phyloP scores from a whole-genome alignment of 2,329 filamentous ascomycete genomes.

The Aspergillus tubingensis region DNA sequence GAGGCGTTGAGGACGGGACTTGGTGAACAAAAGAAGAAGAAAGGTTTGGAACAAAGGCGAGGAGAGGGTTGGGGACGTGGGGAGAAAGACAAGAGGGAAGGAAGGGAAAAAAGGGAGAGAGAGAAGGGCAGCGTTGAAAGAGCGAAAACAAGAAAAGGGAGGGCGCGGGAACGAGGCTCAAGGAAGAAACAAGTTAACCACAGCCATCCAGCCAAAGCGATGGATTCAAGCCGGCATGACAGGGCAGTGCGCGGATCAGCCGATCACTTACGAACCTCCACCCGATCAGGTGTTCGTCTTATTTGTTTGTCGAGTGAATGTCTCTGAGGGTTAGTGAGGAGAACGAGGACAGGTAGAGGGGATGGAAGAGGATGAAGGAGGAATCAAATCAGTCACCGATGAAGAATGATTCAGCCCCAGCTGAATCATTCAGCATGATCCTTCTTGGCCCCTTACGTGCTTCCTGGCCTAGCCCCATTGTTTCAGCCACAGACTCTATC shows the following conservation, averaged over 20 bases:
- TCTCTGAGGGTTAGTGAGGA: background rate
- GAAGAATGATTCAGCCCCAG: background rate
- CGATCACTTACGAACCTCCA: background rate
- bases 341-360: background rate
- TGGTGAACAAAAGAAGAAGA: background rate
- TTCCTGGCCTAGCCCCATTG: background rate
- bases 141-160: background rate
- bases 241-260: background rate
- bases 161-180: background rate
- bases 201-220: conserved; percentile 3
- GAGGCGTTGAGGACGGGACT: background rate
- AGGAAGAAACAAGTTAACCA: background rate
- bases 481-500: background rate
- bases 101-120: background rate
- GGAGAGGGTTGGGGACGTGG: background rate
- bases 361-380: background rate
- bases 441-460: background rate
- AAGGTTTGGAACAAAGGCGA: background rate
- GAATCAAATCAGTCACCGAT: background rate
- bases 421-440: background rate
- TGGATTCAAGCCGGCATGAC: background rate
- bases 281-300: background rate
- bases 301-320: background rate
- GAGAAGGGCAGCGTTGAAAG: background rate
- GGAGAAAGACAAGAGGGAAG: background rate